phyloP scores from a whole-genome alignment of 1,284 basidiomycete species.

The Cryptococcus wingfieldii region DNA sequence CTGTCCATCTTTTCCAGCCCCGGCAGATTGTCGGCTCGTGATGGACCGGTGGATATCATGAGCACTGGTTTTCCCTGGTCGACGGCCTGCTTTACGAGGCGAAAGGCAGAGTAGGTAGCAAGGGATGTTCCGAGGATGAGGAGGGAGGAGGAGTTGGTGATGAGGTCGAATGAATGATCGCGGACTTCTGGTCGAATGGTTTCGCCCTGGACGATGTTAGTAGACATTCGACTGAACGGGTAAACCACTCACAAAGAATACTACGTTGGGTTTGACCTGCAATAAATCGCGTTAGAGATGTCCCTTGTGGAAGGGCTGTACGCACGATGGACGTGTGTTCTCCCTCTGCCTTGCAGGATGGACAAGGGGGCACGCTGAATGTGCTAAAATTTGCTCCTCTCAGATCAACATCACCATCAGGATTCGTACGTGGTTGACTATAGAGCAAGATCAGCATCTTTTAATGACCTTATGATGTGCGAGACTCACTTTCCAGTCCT shows the following conservation, averaged over 20 bases:
- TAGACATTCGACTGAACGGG: not conserved
- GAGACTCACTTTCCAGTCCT: slow-evolving; percentile 52
- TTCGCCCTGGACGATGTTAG: slow-evolving; percentile 56
- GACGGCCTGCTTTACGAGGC: slow-evolving; percentile 74
- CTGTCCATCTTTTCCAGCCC: slow-evolving; percentile 73
- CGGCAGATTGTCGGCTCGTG: slow-evolving; percentile 69
- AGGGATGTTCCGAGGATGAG: slow-evolving; percentile 82
- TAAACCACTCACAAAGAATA: slow-evolving; percentile 60
- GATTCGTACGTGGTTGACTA: slow-evolving; percentile 70
- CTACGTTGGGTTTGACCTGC: slow-evolving; percentile 71
- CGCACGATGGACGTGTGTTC: slow-evolving; percentile 50
- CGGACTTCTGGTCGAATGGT: slow-evolving; percentile 63
- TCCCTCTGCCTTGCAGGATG: slow-evolving; percentile 58
- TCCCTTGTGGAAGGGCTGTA: slow-evolving; percentile 38
- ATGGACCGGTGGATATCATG: slow-evolving; percentile 78
- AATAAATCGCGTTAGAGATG: not conserved
- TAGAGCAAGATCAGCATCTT: slow-evolving; percentile 1
- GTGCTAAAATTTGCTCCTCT: slow-evolving; percentile 69
- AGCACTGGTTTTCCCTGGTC: slow-evolving; percentile 70
- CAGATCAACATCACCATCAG: slow-evolving; percentile 87
- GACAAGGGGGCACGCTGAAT: slow-evolving; percentile 74
- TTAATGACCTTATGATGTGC: not conserved
- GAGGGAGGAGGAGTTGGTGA: slow-evolving; percentile 63
- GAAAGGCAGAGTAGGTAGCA: slow-evolving; percentile 85
- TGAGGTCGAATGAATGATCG: slow-evolving; percentile 63